Evolutionary conservation across 805 yeast species (phyloP), one percentile per base, ranked within the genome.

Genomic region (Sungouiella thailandica): DNA sequence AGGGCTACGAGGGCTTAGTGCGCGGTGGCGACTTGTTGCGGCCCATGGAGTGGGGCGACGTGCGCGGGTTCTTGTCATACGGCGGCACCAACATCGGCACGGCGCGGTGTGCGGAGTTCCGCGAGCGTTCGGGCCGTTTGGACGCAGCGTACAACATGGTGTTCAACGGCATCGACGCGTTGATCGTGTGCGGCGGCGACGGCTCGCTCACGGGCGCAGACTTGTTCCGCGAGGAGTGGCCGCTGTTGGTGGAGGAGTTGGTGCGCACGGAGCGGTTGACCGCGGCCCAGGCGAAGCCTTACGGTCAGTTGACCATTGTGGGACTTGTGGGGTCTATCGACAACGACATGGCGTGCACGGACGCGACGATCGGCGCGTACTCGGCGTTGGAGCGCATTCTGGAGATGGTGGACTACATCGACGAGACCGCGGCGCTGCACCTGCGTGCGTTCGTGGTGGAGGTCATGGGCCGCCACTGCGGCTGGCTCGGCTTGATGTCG

Each of bases 391-490:
- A 78, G 37, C 66, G 90, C 53, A 83, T 83, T 45, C 76, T 83
- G 49, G 77, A 79, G 51, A 76, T 79, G 59, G 75, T 83, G 43
- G 94, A 83, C 59, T 83, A 80, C 53, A 83, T 83, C 40, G 90
- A 83, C 55, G 87, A 89, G 16, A 83, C 94, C 16, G 94, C 94
- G 16, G 74, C 75, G 33, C 82, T 89, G 1, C 94, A 83, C 57
- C 81, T 87, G 19, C 66, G 94, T 54, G 93, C 90, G 4, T 83
- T 83, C 51, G 85, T 83, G 25, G 78, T 83, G 26, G 94, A 83
- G 62, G 94, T 83, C 13, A 83, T 83, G 94, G 94, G 94, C 40
- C 72, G 94, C 60, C 88, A 83, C 57, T 83, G 94, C 66, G 94
- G 94, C 43, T 83, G 94, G 94, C 68, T 83, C 43, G 90, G 84